Evolutionary conservation across 352 stramenopile species (phyloP), one percentile per base, ranked within the genome.

Genomic region (Pythium grandisporangium): DNA sequence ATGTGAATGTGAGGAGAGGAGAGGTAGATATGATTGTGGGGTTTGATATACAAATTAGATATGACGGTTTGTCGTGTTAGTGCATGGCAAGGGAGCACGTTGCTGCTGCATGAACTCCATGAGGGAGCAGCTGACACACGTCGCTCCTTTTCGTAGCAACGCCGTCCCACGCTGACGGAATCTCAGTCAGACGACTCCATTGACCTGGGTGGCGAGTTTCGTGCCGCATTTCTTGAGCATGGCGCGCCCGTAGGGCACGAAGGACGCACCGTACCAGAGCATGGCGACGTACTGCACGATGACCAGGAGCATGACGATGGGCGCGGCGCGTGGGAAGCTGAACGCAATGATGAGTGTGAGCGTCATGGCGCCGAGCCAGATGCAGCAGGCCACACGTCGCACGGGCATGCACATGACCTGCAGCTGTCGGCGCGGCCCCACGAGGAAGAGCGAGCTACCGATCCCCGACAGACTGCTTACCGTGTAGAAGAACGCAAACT

Each of bases 401-500:
- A 92, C 69, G 4, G 78, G 78, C 67, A 88, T 71, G 42, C 75
- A 92, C 78, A 92, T 92, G 47, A 92, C 69, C 46, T 84, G 74
- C 34, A 86, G 39, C 58, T 92, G 78, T 7, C 73, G 46, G 54
- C 53, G 53, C 8, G 77, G 77, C 0, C 78, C 75, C 11, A 87
- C 70, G 30, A 92, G 61, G 44, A 92, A 92, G 16, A 89, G 57
- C 22, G 78, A 92, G 19, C 66, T 84, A 36, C 75, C 74, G 34
- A 92, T 84, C 29, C 70, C 83, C 55, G 70, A 82, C 17, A 92
- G 62, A 42, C 66, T 85, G n/a, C 78, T 74, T 23, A 92, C 50
- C 11, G 76, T 89, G 51, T 92, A 92, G 54, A 92, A 89, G 60
- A 92, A 92, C 17, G 60, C 78, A 51, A 92, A 92, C 46, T 86